Evolutionary conservation across 2,329 filamentous ascomycete genomes (phyloP).

Genomic region (Alternaria postmessia): DNA sequence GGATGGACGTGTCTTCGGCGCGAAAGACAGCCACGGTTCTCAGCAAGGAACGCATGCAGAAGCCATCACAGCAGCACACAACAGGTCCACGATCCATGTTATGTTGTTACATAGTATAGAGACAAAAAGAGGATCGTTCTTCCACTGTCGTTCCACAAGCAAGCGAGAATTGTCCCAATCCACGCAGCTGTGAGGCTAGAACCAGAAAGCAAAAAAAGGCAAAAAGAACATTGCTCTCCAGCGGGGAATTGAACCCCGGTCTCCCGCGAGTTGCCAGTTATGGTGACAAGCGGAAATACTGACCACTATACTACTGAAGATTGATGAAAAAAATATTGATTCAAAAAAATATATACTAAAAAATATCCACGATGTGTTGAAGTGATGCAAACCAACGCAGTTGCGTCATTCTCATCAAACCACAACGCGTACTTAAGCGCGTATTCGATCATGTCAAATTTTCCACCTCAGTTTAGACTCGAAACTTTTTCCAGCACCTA

Average conservation of each 20-base stretch:
- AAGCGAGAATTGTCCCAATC: background rate
- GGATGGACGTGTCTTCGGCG: background rate
- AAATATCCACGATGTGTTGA: no score
- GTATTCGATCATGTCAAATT: no score
- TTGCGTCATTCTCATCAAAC: no score
- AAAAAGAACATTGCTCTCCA: constrained; percentile 14
- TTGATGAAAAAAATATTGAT: background rate
- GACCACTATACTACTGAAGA: constrained; percentile 30
- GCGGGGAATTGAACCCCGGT: constrained; percentile 25
- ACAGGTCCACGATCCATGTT: background rate
- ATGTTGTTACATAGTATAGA: background rate
- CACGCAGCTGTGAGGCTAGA: background rate
- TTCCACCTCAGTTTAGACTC: no score
- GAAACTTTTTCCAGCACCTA: no score
- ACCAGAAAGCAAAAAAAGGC: background rate
- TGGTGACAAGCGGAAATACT: constrained; percentile 31
- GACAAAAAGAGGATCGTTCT: background rate
- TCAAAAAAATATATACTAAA: no score
- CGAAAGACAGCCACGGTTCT: background rate
- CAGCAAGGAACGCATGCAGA: background rate
- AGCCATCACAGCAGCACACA: background rate
- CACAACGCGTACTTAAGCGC: no score
- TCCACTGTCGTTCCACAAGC: background rate
- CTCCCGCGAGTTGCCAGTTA: constrained; percentile 18
- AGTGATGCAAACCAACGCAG: no score